phyloP scores from a whole-genome alignment of 495 filamentous ascomycete species.

The Emericellopsis terricola region DNA sequence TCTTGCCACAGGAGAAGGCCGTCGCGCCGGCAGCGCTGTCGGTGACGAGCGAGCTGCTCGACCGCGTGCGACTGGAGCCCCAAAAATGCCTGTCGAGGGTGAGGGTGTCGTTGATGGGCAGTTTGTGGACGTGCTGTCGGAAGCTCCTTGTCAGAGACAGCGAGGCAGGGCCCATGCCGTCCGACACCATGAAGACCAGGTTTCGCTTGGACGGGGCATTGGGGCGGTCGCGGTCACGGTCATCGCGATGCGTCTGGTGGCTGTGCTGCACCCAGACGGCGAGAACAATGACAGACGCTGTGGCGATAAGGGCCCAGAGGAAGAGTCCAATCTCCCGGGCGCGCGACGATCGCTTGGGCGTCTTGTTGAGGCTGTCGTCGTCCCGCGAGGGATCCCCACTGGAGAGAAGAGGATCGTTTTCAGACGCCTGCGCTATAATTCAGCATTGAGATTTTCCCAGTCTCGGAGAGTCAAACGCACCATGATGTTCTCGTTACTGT shows the following conservation, averaged over 20 bases:
- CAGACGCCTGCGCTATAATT: constrained; percentile 1
- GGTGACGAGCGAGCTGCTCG: constrained; percentile 64
- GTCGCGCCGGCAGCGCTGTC: constrained; percentile 93
- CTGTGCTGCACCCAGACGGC: constrained; percentile 56
- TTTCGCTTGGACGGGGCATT: constrained; percentile 53
- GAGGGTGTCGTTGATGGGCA: constrained; percentile 53
- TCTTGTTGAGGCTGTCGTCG: not conserved
- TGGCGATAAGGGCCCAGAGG: constrained; percentile 78
- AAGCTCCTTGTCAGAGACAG: constrained; percentile 71
- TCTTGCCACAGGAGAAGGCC: constrained; percentile 78
- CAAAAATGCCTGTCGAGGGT: constrained; percentile 73
- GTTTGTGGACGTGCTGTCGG: constrained; percentile 45
- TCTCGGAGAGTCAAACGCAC: no score
- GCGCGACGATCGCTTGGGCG: constrained; percentile 3
- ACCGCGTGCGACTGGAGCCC: constrained; percentile 75
- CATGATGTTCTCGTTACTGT: no score
- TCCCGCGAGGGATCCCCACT: not conserved
- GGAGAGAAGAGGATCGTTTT: constrained; percentile 3
- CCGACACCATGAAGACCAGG: constrained; percentile 95
- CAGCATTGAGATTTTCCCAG: no score
- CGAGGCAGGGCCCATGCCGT: constrained; percentile 93
- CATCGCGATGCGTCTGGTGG: constrained; percentile 18
- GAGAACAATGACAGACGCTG: constrained; percentile 54
- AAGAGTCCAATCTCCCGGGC: constrained; percentile 51
- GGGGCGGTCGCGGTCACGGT: constrained; percentile 13